Conservation (phyloP, 805 yeast genomes). For the Kluyveromyces siamensis region DNA sequence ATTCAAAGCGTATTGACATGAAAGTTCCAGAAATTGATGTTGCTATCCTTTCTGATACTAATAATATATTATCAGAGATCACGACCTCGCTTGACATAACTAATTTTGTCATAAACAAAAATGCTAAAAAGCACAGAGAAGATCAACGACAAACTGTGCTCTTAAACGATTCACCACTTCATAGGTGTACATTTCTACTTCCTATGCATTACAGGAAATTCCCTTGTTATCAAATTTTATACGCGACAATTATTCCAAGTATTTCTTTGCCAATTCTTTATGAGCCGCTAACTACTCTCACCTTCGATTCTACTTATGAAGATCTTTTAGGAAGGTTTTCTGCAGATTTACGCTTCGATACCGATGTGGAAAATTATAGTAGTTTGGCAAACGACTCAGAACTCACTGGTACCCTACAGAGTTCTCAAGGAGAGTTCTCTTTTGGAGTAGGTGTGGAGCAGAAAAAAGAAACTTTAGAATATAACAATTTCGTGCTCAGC, state of each 20-base stretch:
- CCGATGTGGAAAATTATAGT: background rate
- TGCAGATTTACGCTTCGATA: conserved; percentile 12
- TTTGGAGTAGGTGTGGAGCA: background rate
- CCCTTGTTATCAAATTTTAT: conserved; percentile 36
- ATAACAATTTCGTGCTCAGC: conserved; percentile 46
- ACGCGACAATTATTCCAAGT: conserved; percentile 49
- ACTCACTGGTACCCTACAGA: conserved; percentile 25
- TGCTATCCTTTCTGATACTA: conserved; percentile 16
- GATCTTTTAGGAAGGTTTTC: conserved; percentile 24
- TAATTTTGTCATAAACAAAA: conserved; percentile 46
- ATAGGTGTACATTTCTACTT: conserved; percentile 66
- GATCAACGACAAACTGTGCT: conserved; percentile 59
- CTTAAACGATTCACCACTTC: conserved; percentile 74
- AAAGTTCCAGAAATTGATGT: conserved; percentile 40
- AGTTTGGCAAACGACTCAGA: conserved; percentile 9
- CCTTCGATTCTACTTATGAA: conserved; percentile 36
- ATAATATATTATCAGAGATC: conserved; percentile 31
- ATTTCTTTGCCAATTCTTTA: conserved; percentile 56
- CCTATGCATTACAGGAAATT: conserved; percentile 40
- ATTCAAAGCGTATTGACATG: conserved; percentile 45
- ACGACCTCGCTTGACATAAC: conserved; percentile 53
- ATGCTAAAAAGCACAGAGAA: conserved; percentile 36
- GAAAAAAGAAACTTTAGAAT: conserved; percentile 30
- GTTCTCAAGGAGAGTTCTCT: too few species aligned
- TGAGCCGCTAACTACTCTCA: conserved; percentile 45